Conservation (phyloP, 495 filamentous ascomycete genomes). For the Pseudevernia furfuracea region DNA sequence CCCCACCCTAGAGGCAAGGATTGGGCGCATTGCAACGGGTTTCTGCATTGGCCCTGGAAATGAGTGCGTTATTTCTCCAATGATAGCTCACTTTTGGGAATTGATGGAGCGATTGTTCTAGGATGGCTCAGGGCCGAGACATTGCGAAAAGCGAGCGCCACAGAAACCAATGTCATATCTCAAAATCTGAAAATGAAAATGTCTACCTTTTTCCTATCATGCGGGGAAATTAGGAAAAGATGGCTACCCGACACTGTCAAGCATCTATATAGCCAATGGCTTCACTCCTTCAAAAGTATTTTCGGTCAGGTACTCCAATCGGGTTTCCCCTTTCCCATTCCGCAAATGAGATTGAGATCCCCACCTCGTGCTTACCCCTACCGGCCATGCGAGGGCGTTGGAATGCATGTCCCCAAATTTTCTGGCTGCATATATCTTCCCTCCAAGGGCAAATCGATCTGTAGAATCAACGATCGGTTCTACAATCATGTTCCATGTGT, state of each 20-base stretch:
- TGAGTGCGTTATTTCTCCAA: background rate
- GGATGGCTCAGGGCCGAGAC: background rate
- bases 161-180: background rate
- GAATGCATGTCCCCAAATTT: background rate
- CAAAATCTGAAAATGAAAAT: background rate
- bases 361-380: constrained; percentile 1
- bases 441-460: background rate
- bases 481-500: background rate
- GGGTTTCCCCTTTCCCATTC: too few relatives aligned
- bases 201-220: background rate
- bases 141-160: background rate
- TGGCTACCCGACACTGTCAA: background rate
- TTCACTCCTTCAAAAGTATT: too few relatives aligned
- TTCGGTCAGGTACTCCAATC: too few relatives aligned
- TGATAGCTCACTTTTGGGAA: background rate
- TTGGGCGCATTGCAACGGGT: background rate
- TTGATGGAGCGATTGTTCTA: background rate
- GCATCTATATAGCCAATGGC: background rate
- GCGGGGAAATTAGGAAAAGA: background rate
- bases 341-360: too few relatives aligned
- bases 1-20: background rate
- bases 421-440: background rate
- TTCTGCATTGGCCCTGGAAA: background rate
- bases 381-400: constrained; percentile 10
- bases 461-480: background rate